These are phyloP conservation scores for Coemansia sp. DNA, from an alignment of 192 early-diverging fungal species.

Conservation along the genomic window DNA sequence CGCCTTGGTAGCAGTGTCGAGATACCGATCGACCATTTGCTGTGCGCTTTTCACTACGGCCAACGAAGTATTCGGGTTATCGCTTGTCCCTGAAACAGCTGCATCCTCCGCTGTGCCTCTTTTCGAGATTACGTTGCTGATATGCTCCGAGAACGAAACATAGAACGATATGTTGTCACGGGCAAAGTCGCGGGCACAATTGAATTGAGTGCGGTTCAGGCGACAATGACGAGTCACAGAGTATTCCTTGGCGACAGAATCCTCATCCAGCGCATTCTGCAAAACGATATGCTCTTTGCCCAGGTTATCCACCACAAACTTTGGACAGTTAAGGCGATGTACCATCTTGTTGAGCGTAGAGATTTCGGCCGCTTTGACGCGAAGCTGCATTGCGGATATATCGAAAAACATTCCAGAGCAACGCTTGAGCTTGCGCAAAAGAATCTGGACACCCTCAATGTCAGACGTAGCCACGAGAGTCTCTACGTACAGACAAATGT, in stretches of 20 bases:
- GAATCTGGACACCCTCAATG: constrained; percentile 27
- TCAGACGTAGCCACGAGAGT: constrained; percentile 36
- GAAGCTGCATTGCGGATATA: constrained; percentile 3
- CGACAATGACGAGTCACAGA: constrained; percentile 44
- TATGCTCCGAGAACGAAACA: constrained; percentile 12
- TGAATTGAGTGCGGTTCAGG: constrained; percentile 39
- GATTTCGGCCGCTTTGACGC: constrained; percentile 17
- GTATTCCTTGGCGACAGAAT: neutral
- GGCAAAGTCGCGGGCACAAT: constrained; percentile 39
- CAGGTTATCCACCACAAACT: constrained; percentile 22
- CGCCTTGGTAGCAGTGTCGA: constrained; percentile 25
- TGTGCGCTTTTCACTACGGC: constrained; percentile 11
- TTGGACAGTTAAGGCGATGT: constrained; percentile 34
- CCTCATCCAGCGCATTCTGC: constrained; percentile 11
- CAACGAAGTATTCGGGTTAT: neutral
- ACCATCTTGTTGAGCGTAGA: constrained; percentile 32
- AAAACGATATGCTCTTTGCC: constrained; percentile 40
- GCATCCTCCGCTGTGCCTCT: neutral
- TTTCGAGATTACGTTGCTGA: constrained; percentile 4
- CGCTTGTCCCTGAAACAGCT: neutral
- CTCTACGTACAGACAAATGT: constrained; percentile 35
- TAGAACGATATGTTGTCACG: constrained; percentile 40
- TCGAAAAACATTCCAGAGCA: constrained; percentile 33
- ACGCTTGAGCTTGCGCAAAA: constrained; percentile 46
- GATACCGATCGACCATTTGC: constrained; percentile 14